Conservation (phyloP, 208 protist genomes). For the Acanthamoeba healyi region DNA sequence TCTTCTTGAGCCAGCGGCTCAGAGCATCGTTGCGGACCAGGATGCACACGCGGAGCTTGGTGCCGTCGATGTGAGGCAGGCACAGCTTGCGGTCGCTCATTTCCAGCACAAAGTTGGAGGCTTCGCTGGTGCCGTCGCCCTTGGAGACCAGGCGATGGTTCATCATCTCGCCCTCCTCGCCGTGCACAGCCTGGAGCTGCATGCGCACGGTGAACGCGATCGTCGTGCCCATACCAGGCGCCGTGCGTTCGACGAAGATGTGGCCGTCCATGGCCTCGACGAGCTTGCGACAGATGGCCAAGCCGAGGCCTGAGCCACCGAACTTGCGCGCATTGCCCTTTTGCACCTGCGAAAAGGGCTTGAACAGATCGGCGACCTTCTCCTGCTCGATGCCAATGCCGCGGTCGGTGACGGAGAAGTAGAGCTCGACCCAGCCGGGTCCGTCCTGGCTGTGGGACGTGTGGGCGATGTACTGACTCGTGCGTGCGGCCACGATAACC, state of each 20-base stretch:
- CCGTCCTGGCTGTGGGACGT: not conserved
- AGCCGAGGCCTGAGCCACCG: not conserved
- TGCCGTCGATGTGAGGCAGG: constrained; percentile 2
- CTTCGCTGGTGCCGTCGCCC: not conserved
- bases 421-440: not conserved
- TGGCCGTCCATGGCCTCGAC: constrained; percentile 1
- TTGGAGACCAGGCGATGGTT: not conserved
- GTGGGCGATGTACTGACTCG: not conserved
- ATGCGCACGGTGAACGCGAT: constrained; percentile 3
- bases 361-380: not conserved
- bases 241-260: constrained; percentile 15
- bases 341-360: constrained; percentile 56
- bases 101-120: not conserved
- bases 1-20: not conserved
- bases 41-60: constrained; percentile 20
- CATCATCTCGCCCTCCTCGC: not conserved
- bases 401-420: constrained; percentile 12
- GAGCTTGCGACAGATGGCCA: constrained; percentile 10
- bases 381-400: not conserved
- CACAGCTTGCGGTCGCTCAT: constrained; percentile 10
- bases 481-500: not conserved
- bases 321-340: constrained; percentile 10
- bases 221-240: not conserved
- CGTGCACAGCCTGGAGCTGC: constrained; percentile 1
- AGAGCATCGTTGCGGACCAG: not conserved